Evolutionary conservation across 345 rosid genomes (phyloP).

Genomic region (Viola odorata): DNA sequence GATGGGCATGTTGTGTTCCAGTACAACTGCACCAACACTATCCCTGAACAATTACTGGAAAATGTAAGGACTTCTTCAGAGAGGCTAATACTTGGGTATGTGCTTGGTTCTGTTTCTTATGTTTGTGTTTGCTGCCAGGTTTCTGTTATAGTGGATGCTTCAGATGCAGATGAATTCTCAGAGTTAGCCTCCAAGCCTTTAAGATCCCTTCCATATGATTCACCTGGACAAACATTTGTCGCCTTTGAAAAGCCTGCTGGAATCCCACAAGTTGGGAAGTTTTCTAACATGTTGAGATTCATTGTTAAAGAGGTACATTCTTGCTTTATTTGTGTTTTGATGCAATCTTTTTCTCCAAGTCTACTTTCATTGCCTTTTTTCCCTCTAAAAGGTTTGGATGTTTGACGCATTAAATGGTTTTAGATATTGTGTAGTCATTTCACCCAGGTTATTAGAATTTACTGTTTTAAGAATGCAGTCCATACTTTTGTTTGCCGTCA

Average conservation of each 20-base stretch:
- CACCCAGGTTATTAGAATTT: too few species aligned
- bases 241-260: constrained; percentile 89
- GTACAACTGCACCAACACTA: constrained; percentile 94
- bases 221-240: constrained; percentile 85
- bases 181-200: constrained; percentile 67
- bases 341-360: background rate
- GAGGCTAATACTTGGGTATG: background rate
- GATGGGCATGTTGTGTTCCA: constrained; percentile 87
- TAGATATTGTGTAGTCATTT: too few species aligned
- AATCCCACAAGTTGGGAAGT: constrained; percentile 76
- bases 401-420: too few species aligned
- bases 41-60: constrained; percentile 91
- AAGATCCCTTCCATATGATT: constrained; percentile 81
- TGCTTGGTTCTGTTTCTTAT: constrained; percentile 10
- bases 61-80: constrained; percentile 44
- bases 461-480: too few species aligned
- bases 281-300: constrained; percentile 79
- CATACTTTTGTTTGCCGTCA: too few species aligned
- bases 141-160: constrained; percentile 77
- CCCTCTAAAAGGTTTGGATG: too few species aligned
- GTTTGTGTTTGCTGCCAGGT: constrained; percentile 46
- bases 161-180: constrained; percentile 81
- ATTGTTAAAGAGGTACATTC: constrained; percentile 78
- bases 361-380: background rate
- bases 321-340: background rate